phyloP scores from a whole-genome alignment of 2,329 filamentous ascomycete species.

The Pseudogymnoascus sp. region DNA sequence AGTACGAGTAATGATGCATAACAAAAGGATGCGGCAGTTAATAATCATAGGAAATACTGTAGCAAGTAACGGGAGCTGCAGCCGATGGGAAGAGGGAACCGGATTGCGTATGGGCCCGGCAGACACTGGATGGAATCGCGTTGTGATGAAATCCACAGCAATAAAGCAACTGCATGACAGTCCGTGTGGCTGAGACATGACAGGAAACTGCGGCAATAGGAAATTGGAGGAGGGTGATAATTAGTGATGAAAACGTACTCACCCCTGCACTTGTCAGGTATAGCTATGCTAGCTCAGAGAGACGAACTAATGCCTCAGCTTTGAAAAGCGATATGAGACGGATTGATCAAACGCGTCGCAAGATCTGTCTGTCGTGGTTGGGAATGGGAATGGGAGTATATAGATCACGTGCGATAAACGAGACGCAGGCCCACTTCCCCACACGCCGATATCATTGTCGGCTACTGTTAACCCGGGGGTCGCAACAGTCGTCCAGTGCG shows the following conservation, averaged over 20 bases:
- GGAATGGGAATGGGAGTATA: not conserved
- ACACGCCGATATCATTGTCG: not conserved
- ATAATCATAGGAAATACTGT: not conserved
- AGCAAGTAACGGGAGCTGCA: not conserved
- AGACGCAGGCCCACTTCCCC: conserved; percentile 5
- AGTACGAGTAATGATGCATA: not conserved
- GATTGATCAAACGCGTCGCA: conserved; percentile 3
- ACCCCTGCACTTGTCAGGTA: conserved; percentile 6
- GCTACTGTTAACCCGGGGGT: not conserved
- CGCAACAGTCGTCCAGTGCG: not conserved
- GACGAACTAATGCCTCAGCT: not conserved
- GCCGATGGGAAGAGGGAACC: not conserved
- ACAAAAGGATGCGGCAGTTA: not conserved
- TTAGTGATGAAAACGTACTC: not conserved
- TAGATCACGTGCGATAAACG: not conserved
- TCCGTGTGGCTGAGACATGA: conserved; percentile 6
- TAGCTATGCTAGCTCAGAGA: not conserved
- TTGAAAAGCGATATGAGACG: not conserved
- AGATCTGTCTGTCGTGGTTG: not conserved
- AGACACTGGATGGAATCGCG: not conserved
- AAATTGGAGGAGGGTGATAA: conserved; percentile 6
- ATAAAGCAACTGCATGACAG: conserved; percentile 6
- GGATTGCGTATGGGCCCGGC: not conserved
- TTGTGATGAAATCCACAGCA: not conserved
- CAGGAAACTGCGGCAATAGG: conserved; percentile 1